A percentile compares a stretch with the other conserved stretches of the same genome.
Evolutionary conservation across 257 asterid species (phyloP).

Genomic region (Leonotis leonurus): DNA sequence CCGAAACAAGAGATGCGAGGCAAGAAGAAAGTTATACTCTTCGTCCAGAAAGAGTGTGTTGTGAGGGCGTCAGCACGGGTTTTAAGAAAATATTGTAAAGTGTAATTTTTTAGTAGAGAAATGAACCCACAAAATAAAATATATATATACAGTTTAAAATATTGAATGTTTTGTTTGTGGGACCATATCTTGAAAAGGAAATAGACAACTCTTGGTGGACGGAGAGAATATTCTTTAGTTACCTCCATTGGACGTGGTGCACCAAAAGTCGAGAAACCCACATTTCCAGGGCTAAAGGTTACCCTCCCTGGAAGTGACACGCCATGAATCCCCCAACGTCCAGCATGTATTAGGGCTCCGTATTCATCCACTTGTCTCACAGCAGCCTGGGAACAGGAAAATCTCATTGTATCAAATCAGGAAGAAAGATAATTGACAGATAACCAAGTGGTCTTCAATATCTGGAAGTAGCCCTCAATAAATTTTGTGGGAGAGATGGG

Average conservation of each 20-base stretch:
- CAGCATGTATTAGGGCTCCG: slow-evolving; percentile 76
- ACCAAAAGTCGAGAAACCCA: slow-evolving; percentile 86
- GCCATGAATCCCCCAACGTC: slow-evolving; percentile 95
- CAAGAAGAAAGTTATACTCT: no score
- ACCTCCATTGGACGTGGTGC: slow-evolving; percentile 97
- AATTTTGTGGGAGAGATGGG: no score
- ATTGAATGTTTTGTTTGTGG: no score
- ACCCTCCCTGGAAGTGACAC: slow-evolving; percentile 97
- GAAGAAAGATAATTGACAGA: neutral
- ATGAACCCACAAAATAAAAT: no score
- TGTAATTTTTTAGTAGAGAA: no score
- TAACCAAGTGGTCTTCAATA: slow-evolving; percentile 4
- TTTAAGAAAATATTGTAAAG: no score
- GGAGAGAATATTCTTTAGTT: slow-evolving; percentile 9
- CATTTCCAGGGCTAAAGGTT: slow-evolving; percentile 96
- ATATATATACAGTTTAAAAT: no score
- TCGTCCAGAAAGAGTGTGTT: no score
- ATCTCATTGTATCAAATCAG: neutral
- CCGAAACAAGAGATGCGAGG: neutral
- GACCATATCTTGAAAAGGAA: no score
- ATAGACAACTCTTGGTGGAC: no score
- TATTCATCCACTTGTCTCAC: slow-evolving; percentile 78
- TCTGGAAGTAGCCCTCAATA: neutral
- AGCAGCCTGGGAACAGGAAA: slow-evolving; percentile 49
- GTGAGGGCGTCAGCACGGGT: no score